A percentile compares a stretch with the other conserved stretches of the same genome.
phyloP scores from a whole-genome alignment of 345 rosid species.

The Camelina laxa region DNA sequence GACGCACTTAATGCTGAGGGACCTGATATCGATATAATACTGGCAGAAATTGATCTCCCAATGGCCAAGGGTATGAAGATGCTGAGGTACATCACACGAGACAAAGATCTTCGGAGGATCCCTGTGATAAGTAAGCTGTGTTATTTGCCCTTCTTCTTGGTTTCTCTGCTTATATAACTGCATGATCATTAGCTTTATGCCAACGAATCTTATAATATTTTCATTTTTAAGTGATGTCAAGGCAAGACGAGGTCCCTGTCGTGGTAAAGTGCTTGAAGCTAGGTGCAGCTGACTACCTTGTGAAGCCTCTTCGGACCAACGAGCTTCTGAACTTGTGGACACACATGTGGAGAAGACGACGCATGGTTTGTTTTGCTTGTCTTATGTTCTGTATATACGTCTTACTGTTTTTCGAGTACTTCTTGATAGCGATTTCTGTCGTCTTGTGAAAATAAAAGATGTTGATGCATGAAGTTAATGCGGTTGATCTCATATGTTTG shows the following conservation, averaged over 20 bases:
- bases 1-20: conserved; percentile 97
- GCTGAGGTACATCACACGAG: conserved; percentile 85
- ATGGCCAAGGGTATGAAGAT: conserved; percentile 95
- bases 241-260: conserved; percentile 77
- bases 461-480: conserved; percentile 11
- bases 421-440: conserved; percentile 12
- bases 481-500: conserved; percentile 30
- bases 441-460: background rate
- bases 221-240: conserved; percentile 72
- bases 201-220: conserved; percentile 9
- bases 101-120: conserved; percentile 81
- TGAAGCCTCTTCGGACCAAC: conserved; percentile 81
- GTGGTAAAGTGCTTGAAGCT: conserved; percentile 86
- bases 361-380: conserved; percentile 50
- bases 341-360: conserved; percentile 80
- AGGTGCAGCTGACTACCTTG: conserved; percentile 92
- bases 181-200: conserved; percentile 7
- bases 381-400: conserved; percentile 8
- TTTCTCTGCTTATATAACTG: background rate
- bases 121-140: conserved; percentile 91
- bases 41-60: conserved; percentile 96
- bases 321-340: conserved; percentile 85
- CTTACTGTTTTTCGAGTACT: conserved; percentile 16
- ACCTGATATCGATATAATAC: conserved; percentile 89
- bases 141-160: conserved; percentile 3